Percentiles rank a stretch among this genome's conserved stretches.
Conservation (phyloP, 176 grass and related monocot genomes). For the Echinochloa phyllopogon region DNA sequence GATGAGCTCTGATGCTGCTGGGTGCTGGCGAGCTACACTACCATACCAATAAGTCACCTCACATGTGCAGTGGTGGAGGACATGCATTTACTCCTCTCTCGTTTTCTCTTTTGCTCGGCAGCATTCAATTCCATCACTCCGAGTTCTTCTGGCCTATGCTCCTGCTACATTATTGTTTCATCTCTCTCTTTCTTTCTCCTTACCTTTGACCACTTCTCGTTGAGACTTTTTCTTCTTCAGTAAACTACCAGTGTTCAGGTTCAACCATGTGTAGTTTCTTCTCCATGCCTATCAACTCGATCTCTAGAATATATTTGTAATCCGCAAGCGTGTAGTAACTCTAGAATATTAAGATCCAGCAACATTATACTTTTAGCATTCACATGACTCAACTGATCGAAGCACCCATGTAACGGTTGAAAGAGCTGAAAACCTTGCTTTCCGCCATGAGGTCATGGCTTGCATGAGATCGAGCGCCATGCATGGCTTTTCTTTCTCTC, state of each 20-base stretch:
- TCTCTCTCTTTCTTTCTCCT: background rate
- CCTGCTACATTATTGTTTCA: constrained; percentile 22
- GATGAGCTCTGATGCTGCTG: constrained; percentile 13
- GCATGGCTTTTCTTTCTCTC: background rate
- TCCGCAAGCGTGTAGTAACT: too few relatives aligned
- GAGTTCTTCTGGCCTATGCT: constrained; percentile 36
- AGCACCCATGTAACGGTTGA: constrained; percentile 11
- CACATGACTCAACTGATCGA: constrained; percentile 40
- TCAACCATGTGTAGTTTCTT: constrained; percentile 38
- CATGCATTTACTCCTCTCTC: constrained; percentile 49
- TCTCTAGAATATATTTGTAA: too few relatives aligned
- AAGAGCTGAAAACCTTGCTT: constrained; percentile 30
- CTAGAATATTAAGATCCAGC: too few relatives aligned
- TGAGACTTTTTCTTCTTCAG: constrained; percentile 18
- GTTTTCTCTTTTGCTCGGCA: constrained; percentile 51
- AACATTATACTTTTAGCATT: constrained; percentile 12
- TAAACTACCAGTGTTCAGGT: constrained; percentile 25
- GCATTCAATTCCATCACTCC: constrained; percentile 57
- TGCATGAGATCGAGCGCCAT: constrained; percentile 40
- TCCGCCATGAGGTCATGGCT: constrained; percentile 55
- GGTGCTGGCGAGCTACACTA: constrained; percentile 6
- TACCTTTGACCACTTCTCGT: constrained; percentile 19
- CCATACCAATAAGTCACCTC: constrained; percentile 47
- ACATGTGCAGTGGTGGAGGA: constrained; percentile 48
- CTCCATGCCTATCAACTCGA: background rate